A percentile compares a stretch with the other conserved stretches of the same genome.
Conservation (phyloP, 2,329 filamentous ascomycete species). For the Xylogone sp. region DNA sequence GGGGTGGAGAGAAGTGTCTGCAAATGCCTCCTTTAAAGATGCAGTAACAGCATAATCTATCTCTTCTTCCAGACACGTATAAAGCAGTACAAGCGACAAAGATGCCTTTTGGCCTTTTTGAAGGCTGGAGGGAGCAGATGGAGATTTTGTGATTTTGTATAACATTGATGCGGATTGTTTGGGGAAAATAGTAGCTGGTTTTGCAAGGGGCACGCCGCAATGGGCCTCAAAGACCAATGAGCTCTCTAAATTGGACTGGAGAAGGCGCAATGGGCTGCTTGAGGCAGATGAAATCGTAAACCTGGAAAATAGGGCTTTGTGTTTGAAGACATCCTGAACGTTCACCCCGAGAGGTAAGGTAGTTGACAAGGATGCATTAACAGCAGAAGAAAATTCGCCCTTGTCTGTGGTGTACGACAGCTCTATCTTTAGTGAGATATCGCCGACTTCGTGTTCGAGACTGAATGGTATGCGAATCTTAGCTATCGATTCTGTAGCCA, state of each 20-base stretch:
- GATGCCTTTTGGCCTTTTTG: slow-evolving; percentile 30
- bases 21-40: slow-evolving; percentile 38
- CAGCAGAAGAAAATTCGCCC: slow-evolving; percentile 62
- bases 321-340: slow-evolving; percentile 93
- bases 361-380: slow-evolving; percentile 62
- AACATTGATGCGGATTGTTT: slow-evolving; percentile 77
- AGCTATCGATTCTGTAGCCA: slow-evolving; percentile 43
- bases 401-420: slow-evolving; percentile 66
- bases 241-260: slow-evolving; percentile 65
- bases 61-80: slow-evolving; percentile 73
- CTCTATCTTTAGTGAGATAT: slow-evolving; percentile 73
- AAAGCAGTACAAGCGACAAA: slow-evolving; percentile 68
- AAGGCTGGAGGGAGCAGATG: slow-evolving; percentile 41
- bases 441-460: slow-evolving; percentile 70
- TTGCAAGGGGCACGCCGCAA: slow-evolving; percentile 51
- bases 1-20: slow-evolving; percentile 36
- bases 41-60: slow-evolving; percentile 49
- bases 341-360: slow-evolving; percentile 87
- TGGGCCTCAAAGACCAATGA: slow-evolving; percentile 67
- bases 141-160: slow-evolving; percentile 66
- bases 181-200: slow-evolving; percentile 64
- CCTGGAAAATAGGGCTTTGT: slow-evolving; percentile 74
- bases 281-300: slow-evolving; percentile 87
- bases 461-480: slow-evolving; percentile 76
- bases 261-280: slow-evolving; percentile 68